These are phyloP conservation scores for Penicillium griseofulvum DNA, from an alignment of 2,329 filamentous ascomycete genomes.

Conservation along the genomic window DNA sequence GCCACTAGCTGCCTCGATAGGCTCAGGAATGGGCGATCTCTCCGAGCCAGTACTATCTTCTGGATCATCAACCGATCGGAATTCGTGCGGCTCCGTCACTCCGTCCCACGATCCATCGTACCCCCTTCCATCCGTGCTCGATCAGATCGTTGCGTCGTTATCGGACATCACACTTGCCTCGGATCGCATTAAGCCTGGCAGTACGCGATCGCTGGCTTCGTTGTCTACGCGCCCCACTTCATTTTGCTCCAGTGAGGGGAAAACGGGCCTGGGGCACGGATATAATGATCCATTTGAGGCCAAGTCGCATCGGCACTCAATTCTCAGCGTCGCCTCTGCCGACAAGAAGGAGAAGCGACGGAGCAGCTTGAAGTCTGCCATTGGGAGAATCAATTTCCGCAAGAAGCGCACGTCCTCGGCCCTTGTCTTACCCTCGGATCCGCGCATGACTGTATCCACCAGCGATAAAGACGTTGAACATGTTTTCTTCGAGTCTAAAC, in stretches of 20 bases:
- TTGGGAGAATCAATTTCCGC: constrained; percentile 38
- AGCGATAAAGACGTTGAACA: constrained; percentile 34
- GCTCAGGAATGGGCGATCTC: constrained; percentile 35
- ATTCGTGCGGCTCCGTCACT: constrained; percentile 27
- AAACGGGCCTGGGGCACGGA: constrained; percentile 16
- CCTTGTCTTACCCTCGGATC: constrained; percentile 28
- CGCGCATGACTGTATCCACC: constrained; percentile 29
- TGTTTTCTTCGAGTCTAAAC: constrained; percentile 30
- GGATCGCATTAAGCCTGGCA: constrained; percentile 29
- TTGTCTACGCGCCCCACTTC: constrained; percentile 42
- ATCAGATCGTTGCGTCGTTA: constrained; percentile 32
- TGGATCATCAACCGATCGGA: constrained; percentile 33
- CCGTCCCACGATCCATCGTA: constrained; percentile 22
- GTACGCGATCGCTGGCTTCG: constrained; percentile 39
- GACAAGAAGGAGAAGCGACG: constrained; percentile 33
- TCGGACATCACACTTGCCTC: constrained; percentile 35
- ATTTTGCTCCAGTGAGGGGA: constrained; percentile 38
- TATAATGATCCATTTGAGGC: constrained; percentile 15
- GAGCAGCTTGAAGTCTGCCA: constrained; percentile 34
- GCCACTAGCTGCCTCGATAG: constrained; percentile 37
- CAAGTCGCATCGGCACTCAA: constrained; percentile 24
- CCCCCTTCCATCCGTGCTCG: constrained; percentile 20
- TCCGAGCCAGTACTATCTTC: constrained; percentile 35
- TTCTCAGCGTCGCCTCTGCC: constrained; percentile 27
- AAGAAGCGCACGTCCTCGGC: constrained; percentile 33